A percentile compares a stretch with the other conserved stretches of the same genome.
Evolutionary conservation across 2,329 filamentous ascomycete species (phyloP).

Genomic region (Lasiodiplodia sp.): DNA sequence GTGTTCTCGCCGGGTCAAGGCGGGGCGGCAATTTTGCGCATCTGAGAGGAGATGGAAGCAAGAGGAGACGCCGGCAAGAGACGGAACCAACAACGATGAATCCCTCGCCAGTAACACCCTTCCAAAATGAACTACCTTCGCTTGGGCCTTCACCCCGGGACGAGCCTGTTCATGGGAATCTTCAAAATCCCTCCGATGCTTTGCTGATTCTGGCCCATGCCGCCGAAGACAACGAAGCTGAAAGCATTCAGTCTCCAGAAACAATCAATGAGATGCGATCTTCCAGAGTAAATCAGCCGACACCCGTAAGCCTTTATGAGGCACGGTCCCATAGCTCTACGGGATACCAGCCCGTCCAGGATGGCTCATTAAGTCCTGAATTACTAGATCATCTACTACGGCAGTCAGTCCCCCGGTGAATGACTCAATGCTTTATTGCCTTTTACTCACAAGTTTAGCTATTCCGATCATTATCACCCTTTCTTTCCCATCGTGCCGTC

Average conservation of each 20-base stretch:
- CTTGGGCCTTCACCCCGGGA: background rate
- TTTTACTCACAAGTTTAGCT: slow-evolving; percentile 1
- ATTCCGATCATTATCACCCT: slow-evolving; percentile 29
- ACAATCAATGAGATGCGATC: background rate
- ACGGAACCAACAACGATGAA: background rate
- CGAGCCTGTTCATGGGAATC: background rate
- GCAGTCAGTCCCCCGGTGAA: background rate
- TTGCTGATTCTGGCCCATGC: slow-evolving; percentile 29
- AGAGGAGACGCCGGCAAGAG: background rate
- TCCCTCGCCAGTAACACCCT: background rate
- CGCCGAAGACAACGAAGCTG: slow-evolving; percentile 22
- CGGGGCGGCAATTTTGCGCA: slow-evolving; percentile 29
- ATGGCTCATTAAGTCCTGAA: background rate
- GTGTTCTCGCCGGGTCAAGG: slow-evolving; percentile 25
- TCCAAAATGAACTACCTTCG: background rate
- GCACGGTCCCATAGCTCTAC: no score
- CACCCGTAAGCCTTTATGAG: background rate
- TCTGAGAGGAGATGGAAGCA: slow-evolving; percentile 3
- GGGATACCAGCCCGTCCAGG: background rate
- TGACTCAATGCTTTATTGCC: background rate
- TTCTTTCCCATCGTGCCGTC: slow-evolving; percentile 28
- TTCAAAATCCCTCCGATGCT: slow-evolving; percentile 29
- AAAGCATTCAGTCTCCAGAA: background rate
- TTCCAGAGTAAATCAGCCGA: background rate
- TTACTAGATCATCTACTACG: slow-evolving; percentile 4